These are phyloP conservation scores for Alternaria panax DNA, from an alignment of 2,329 filamentous ascomycete species.

Conservation along the genomic window DNA sequence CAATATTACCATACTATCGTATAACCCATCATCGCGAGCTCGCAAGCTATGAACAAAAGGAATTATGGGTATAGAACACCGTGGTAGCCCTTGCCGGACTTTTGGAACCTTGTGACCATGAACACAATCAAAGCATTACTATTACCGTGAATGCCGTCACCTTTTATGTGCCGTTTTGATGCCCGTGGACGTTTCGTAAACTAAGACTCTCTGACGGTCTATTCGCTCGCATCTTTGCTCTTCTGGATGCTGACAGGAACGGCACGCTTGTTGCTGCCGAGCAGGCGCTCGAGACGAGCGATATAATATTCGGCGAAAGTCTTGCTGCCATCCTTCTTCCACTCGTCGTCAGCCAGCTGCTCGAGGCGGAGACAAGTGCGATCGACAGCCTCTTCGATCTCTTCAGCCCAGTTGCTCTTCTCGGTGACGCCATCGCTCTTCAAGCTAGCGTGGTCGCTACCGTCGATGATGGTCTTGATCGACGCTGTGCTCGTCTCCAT, in stretches of 20 bases:
- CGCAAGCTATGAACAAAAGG: not conserved
- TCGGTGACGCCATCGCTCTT: conserved; percentile 41
- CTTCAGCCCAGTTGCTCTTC: conserved; percentile 45
- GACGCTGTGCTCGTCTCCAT: conserved; percentile 18
- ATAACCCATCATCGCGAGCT: not conserved
- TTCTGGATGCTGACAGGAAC: conserved; percentile 29
- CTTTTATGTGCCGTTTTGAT: not conserved
- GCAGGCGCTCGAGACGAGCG: conserved; percentile 31
- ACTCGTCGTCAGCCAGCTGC: conserved; percentile 45
- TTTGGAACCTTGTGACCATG: not conserved
- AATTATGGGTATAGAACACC: conserved; percentile 12
- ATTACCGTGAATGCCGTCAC: not conserved
- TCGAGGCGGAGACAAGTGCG: conserved; percentile 34
- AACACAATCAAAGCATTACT: not conserved
- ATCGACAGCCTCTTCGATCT: conserved; percentile 38
- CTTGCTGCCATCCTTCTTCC: conserved; percentile 22
- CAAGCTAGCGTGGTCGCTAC: conserved; percentile 20
- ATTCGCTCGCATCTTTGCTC: not conserved
- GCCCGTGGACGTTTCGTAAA: not conserved
- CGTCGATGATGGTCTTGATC: conserved; percentile 16
- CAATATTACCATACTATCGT: not conserved
- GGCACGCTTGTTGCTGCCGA: conserved; percentile 23
- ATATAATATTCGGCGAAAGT: conserved; percentile 37
- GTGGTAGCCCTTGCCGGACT: not conserved
- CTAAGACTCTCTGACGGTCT: not conserved